A percentile compares a stretch with the other conserved stretches of the same genome.
phyloP scores from a whole-genome alignment of 1,284 basidiomycete genomes.

The Microbotryum silenes-acaulis region DNA sequence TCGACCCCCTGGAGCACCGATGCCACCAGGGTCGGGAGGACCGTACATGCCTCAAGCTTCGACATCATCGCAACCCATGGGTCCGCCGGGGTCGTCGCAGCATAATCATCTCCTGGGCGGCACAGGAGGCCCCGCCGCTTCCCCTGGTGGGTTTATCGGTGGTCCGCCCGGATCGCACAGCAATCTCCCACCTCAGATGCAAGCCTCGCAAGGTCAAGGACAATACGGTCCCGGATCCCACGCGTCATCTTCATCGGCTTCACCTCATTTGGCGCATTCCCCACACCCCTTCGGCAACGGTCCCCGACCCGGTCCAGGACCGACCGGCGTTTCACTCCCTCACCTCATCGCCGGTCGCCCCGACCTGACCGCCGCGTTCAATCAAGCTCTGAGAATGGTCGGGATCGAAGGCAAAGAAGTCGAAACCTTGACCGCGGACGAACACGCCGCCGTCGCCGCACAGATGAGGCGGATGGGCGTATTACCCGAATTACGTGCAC shows the following conservation, averaged over 20 bases:
- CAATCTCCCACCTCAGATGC: conserved; percentile 7
- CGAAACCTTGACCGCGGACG: conserved; percentile 18
- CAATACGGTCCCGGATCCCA: conserved; percentile 1
- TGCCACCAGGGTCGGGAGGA: neutral
- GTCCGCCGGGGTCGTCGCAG: neutral
- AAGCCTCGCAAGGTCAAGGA: conserved; percentile 6
- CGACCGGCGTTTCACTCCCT: neutral
- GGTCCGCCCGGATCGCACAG: neutral
- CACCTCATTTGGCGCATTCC: conserved; percentile 16
- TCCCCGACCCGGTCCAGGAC: neutral
- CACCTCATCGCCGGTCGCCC: neutral
- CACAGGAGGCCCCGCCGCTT: neutral
- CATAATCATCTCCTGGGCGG: neutral
- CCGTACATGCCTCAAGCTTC: conserved; percentile 6
- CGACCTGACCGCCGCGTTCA: conserved; percentile 3
- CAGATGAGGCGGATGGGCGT: conserved; percentile 26
- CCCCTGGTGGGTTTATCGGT: neutral
- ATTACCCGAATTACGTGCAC: conserved; percentile 1
- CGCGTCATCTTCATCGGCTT: conserved; percentile 5
- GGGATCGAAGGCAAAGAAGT: conserved; percentile 25
- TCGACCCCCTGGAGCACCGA: neutral
- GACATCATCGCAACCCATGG: conserved; percentile 1
- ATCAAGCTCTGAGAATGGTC: conserved; percentile 18
- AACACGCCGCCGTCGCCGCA: conserved; percentile 21
- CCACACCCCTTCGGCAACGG: conserved; percentile 21